A percentile compares a stretch with the other conserved stretches of the same genome.
phyloP scores from a whole-genome alignment of 2,329 filamentous ascomycete species.

The Monascus ruber region DNA sequence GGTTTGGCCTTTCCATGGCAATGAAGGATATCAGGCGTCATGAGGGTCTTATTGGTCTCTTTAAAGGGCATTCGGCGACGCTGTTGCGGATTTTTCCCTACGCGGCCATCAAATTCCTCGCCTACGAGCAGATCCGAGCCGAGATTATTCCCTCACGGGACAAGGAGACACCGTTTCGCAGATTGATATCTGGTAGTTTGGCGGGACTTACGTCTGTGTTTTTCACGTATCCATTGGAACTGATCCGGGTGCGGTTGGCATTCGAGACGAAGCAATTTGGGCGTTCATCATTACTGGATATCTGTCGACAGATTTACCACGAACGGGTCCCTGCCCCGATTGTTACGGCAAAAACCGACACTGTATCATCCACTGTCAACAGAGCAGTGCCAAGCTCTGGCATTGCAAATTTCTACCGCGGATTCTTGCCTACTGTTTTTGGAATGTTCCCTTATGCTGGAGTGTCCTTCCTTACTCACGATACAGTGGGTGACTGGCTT shows the following conservation, averaged over 20 bases:
- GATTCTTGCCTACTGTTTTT: constrained; percentile 77
- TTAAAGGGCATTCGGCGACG: constrained; percentile 88
- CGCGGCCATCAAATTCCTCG: constrained; percentile 93
- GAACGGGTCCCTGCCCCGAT: constrained; percentile 47
- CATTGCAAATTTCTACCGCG: constrained; percentile 84
- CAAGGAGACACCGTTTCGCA: constrained; percentile 69
- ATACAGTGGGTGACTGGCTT: constrained; percentile 75
- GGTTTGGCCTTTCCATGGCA: constrained; percentile 70
- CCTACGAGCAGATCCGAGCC: constrained; percentile 89
- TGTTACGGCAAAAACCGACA: constrained; percentile 26
- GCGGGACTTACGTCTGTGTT: constrained; percentile 81
- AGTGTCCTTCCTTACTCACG: constrained; percentile 89
- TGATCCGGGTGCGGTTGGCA: constrained; percentile 81
- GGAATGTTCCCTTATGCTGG: constrained; percentile 97
- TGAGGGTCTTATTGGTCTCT: constrained; percentile 67
- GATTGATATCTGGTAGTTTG: constrained; percentile 38
- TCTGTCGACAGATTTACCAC: constrained; percentile 76
- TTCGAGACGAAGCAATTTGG: constrained; percentile 78
- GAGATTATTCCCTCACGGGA: constrained; percentile 58
- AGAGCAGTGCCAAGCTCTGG: constrained; percentile 53
- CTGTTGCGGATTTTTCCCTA: constrained; percentile 93
- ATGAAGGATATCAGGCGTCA: constrained; percentile 70
- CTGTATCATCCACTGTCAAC: constrained; percentile 30
- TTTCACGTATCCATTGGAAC: constrained; percentile 88
- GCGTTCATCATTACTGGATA: constrained; percentile 59